These are phyloP conservation scores for Rhizophagus clarus DNA, from an alignment of 192 early-diverging fungal species.

Conservation along the genomic window DNA sequence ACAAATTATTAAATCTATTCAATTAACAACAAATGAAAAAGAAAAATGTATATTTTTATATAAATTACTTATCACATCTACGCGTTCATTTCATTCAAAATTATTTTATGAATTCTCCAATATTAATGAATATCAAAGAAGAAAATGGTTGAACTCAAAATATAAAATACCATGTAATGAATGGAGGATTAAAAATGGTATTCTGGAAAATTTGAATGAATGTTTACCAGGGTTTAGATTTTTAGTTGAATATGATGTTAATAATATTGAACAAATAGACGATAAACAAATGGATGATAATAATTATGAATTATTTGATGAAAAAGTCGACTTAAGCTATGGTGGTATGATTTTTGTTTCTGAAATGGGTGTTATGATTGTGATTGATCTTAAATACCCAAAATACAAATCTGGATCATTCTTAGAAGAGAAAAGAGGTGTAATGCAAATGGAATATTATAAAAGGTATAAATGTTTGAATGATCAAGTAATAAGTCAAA, in stretches of 20 bases:
- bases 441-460: not conserved
- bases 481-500: not conserved
- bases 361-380: not conserved
- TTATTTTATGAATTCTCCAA: not conserved
- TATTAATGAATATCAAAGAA: not conserved
- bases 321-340: not conserved
- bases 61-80: not conserved
- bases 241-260: not conserved
- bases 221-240: not conserved
- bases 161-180: not conserved
- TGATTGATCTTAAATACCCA: not conserved
- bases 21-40: not conserved
- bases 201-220: not conserved
- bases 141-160: not conserved
- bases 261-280: not conserved
- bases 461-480: not conserved
- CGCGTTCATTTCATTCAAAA: not conserved
- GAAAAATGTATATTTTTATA: not conserved
- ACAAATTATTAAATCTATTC: not conserved
- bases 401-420: not conserved
- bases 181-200: not conserved
- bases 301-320: not conserved
- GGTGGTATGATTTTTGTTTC: not conserved
- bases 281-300: too few species aligned
- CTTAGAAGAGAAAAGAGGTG: not conserved